Conservation (phyloP, 352 stramenopile species). For the Phytophthora colocasiae region DNA sequence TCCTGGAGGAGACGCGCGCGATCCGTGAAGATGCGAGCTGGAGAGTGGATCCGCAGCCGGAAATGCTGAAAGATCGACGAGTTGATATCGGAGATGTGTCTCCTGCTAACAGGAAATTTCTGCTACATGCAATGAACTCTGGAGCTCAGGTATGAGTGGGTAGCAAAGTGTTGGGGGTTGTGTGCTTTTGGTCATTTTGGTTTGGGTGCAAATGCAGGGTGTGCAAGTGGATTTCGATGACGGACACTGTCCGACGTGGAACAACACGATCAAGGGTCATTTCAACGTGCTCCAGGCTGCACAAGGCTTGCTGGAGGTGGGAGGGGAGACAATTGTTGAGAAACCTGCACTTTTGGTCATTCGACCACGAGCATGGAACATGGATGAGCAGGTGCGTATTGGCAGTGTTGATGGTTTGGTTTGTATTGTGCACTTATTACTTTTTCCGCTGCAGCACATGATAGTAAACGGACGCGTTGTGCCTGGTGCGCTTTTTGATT, state of each 20-base stretch:
- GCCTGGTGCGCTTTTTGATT: constrained; percentile 94
- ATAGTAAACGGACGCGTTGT: constrained; percentile 90
- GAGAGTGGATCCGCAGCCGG: constrained; percentile 67
- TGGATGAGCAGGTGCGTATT: constrained; percentile 90
- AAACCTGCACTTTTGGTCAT: constrained; percentile 91
- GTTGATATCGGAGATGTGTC: constrained; percentile 95
- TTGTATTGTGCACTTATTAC: neutral
- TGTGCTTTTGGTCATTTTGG: neutral
- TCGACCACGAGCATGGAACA: constrained; percentile 94
- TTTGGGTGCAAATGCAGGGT: constrained; percentile 32
- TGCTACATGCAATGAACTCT: constrained; percentile 95
- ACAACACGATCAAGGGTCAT: constrained; percentile 91
- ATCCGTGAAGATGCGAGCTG: constrained; percentile 74
- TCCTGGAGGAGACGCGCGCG: constrained; percentile 70
- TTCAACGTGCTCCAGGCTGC: constrained; percentile 93
- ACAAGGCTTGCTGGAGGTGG: constrained; percentile 54
- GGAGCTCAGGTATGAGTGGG: constrained; percentile 74
- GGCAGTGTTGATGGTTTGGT: neutral
- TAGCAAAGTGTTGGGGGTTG: neutral
- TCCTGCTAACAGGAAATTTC: constrained; percentile 89
- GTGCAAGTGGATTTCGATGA: constrained; percentile 88
- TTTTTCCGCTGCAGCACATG: constrained; percentile 69
- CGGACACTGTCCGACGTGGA: constrained; percentile 91
- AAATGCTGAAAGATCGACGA: constrained; percentile 86
- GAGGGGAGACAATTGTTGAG: constrained; percentile 29